A percentile compares a stretch with the other conserved stretches of the same genome.
Evolutionary conservation across 352 stramenopile genomes (phyloP).

Genomic region (Lagenidium giganteum): DNA sequence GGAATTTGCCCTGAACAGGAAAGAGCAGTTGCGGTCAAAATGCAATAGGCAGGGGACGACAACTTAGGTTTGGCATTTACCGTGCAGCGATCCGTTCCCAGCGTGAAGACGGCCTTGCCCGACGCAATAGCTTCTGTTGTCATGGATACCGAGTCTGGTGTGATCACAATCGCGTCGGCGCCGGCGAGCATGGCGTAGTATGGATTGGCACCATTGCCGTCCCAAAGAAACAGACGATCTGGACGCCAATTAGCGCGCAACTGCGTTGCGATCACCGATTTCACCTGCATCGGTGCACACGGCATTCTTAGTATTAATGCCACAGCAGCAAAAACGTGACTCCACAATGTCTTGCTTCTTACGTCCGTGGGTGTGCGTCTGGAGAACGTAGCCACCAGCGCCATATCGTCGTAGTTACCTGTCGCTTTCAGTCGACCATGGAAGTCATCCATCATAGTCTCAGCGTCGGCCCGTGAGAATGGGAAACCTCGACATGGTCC

Average conservation of each 20-base stretch:
- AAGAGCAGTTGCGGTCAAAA: neutral
- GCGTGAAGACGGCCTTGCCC: slow-evolving; percentile 44
- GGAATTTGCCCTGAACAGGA: slow-evolving; percentile 43
- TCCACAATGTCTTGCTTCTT: neutral
- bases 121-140: slow-evolving; percentile 66
- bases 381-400: slow-evolving; percentile 68
- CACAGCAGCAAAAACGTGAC: neutral
- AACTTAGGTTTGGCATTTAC: slow-evolving; percentile 13
- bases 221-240: slow-evolving; percentile 32
- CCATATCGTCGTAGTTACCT: slow-evolving; percentile 9
- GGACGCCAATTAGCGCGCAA: slow-evolving; percentile 13
- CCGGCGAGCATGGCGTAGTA: slow-evolving; percentile 53
- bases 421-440: slow-evolving; percentile 1
- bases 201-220: slow-evolving; percentile 51
- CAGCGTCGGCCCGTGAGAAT: slow-evolving; percentile 29
- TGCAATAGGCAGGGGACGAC: neutral
- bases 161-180: slow-evolving; percentile 53
- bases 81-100: slow-evolving; percentile 36
- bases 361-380: slow-evolving; percentile 43
- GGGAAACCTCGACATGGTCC: slow-evolving; percentile 59
- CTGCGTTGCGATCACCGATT: slow-evolving; percentile 23
- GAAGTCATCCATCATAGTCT: slow-evolving; percentile 39
- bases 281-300: slow-evolving; percentile 25
- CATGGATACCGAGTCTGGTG: slow-evolving; percentile 79
- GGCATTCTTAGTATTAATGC: too few relatives aligned